Percentiles rank a stretch among this genome's conserved stretches.
These are phyloP conservation scores for Gracilaria domingensis DNA, from an alignment of 23 red algal species.

Conservation along the genomic window DNA sequence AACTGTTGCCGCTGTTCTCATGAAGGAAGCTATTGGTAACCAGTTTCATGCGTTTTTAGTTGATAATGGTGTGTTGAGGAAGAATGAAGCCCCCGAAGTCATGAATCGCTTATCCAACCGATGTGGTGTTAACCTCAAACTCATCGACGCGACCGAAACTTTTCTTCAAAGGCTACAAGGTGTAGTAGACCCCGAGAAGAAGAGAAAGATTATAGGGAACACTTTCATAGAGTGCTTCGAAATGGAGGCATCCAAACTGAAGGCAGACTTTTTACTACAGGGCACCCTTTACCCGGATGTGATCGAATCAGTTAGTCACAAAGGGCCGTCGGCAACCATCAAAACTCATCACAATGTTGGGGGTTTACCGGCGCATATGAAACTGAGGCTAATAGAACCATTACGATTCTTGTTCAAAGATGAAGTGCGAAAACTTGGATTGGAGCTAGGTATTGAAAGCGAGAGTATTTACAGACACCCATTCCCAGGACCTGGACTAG, in stretches of 20 bases:
- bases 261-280: conserved; percentile 90
- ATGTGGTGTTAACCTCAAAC: conserved; percentile 78
- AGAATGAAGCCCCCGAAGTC: conserved; percentile 87
- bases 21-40: conserved; percentile 86
- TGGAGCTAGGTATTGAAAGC: conserved; percentile 82
- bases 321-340: conserved; percentile 96
- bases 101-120: conserved; percentile 63
- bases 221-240: conserved; percentile 97
- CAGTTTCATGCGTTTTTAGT: conserved; percentile 95
- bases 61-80: conserved; percentile 94
- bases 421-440: conserved; percentile 87
- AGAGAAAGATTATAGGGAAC: conserved; percentile 96
- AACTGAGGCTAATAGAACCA: conserved; percentile 94
- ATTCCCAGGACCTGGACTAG: conserved; percentile 97
- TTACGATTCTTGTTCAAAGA: conserved; percentile 98
- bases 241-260: conserved; percentile 68
- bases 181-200: conserved; percentile 91
- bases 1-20: conserved; percentile 93
- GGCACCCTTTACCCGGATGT: conserved; percentile 99
- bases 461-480: conserved; percentile 92
- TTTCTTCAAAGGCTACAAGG: conserved; percentile 81
- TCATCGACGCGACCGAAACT: conserved; percentile 74
- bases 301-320: conserved; percentile 93
- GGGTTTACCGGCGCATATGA: conserved; percentile 90
- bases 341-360: conserved; percentile 99